Evolutionary conservation across 164 flowering plant genomes (phyloP).

Genomic region (Buxus sempervirens): DNA sequence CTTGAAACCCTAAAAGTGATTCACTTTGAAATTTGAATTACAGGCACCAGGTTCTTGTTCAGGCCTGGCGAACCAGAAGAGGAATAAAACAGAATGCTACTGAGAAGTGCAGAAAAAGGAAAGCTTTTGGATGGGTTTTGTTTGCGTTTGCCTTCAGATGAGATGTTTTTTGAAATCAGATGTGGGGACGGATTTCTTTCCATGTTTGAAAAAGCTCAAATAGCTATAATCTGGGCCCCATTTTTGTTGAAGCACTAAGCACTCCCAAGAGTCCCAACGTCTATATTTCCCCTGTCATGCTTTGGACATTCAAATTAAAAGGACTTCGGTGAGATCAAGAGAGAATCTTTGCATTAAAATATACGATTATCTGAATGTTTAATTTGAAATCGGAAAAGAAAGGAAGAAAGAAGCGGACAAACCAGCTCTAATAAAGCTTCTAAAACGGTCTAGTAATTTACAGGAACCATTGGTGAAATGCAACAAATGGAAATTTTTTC

Average conservation of each 20-base stretch:
- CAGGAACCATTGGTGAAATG: neutral
- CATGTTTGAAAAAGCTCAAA: neutral
- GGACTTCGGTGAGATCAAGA: neutral
- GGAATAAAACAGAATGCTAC: neutral
- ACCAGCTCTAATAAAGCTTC: neutral
- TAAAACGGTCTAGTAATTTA: neutral
- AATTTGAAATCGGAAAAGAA: neutral
- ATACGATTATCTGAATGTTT: neutral
- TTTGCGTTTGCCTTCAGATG: neutral
- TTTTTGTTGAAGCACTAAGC: no score
- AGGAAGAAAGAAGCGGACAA: neutral
- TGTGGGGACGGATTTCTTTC: neutral
- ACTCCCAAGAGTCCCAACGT: no score
- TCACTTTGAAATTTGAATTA: conserved; percentile 27
- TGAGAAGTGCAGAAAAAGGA: conserved; percentile 6
- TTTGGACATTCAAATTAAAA: neutral
- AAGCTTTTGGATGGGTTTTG: neutral
- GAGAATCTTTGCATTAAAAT: neutral
- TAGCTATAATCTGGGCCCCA: neutral
- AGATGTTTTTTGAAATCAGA: neutral
- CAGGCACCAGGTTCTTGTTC: conserved; percentile 8
- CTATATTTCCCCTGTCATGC: neutral
- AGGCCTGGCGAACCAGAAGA: neutral
- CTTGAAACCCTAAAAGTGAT: conserved; percentile 8
- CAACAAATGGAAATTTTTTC: no score